A percentile compares a stretch with the other conserved stretches of the same genome.
These are phyloP conservation scores for Schwanniomyces vanrijiae DNA, from an alignment of 805 yeast genomes.

Conservation along the genomic window DNA sequence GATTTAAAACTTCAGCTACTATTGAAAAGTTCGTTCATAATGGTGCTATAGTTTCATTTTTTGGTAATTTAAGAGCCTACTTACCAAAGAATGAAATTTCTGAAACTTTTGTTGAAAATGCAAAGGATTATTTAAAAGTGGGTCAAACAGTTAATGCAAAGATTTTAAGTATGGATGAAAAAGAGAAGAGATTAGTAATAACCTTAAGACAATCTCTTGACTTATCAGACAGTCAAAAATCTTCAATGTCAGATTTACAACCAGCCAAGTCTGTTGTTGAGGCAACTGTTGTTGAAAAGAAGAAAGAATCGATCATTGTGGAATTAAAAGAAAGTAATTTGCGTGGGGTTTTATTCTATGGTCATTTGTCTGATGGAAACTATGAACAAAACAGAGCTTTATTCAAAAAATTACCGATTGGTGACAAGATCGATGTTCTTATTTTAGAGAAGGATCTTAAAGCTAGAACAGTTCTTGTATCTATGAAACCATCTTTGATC, in stretches of 20 bases:
- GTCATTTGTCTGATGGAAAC: conserved; percentile 77
- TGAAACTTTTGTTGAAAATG: conserved; percentile 78
- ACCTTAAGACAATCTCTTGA: conserved; percentile 70
- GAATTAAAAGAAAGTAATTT: conserved; percentile 53
- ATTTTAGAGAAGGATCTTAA: conserved; percentile 66
- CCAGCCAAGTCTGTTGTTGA: conserved; percentile 64
- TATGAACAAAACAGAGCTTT: conserved; percentile 68
- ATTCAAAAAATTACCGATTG: conserved; percentile 62
- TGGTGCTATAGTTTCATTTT: conserved; percentile 85
- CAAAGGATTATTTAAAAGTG: conserved; percentile 72
- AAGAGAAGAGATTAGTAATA: conserved; percentile 58
- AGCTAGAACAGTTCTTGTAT: conserved; percentile 58
- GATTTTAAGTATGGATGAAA: conserved; percentile 55
- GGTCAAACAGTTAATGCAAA: conserved; percentile 83
- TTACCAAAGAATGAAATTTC: conserved; percentile 87
- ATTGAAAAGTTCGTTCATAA: conserved; percentile 67
- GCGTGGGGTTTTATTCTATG: conserved; percentile 70
- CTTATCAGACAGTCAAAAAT: conserved; percentile 46
- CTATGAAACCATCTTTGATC: conserved; percentile 67
- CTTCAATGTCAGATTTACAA: conserved; percentile 45
- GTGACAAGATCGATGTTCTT: conserved; percentile 59
- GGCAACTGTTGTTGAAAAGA: conserved; percentile 68
- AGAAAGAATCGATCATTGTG: conserved; percentile 69
- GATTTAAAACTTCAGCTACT: conserved; percentile 66
- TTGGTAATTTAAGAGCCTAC: conserved; percentile 74